Evolutionary conservation across 2,329 filamentous ascomycete genomes (phyloP), one percentile per base, ranked within the genome.

Genomic region (Fusarium sp.): DNA sequence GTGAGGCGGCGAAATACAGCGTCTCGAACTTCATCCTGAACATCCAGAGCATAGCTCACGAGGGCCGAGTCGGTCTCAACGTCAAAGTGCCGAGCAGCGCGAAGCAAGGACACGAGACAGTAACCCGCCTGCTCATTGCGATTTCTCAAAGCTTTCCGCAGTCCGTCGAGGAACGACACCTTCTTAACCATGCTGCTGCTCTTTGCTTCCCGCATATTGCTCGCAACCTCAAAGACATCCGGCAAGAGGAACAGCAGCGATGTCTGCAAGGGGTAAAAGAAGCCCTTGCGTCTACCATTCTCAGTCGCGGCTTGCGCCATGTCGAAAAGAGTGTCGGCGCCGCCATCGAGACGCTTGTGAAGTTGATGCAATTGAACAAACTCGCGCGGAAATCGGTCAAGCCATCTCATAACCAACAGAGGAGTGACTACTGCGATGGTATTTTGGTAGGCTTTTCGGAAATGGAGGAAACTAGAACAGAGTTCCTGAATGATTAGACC

Each of bases 181-280:
- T 92, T 92, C 81, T 93, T 93, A 18, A 88, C 85, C 80, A 93
- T 89, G 75, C 88, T 87, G 64, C 87, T 86, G 74, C 88, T 89
- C 79, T 92, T 92, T 34, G 87, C 87, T 72, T 92, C 91, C 67
- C 90, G 87, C 79, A 93, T 85, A 80, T 92, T 92, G 80, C 90
- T 92, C 30, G 91, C 91, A 37, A 93, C 90, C 80, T 92, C 90
- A 73, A 93, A 93, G 7, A 93, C 89, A 74, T 93, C 92, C 5
- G 92, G 92, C 10, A 92, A 83, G 10, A 93, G 84, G 68, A 93
- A 88, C 11, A 93, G 82, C 6, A 93, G 82, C 14, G 88, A 87
- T 3, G 87, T 90, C 78, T 93, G 92, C 61, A 93, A 84, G 18
- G 91, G 91, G 75, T 88, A 91, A 23, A 92, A 83, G 35, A 89